Evolutionary conservation across 139 green algal species (phyloP).

Genomic region (Desmodesmus armatus): DNA sequence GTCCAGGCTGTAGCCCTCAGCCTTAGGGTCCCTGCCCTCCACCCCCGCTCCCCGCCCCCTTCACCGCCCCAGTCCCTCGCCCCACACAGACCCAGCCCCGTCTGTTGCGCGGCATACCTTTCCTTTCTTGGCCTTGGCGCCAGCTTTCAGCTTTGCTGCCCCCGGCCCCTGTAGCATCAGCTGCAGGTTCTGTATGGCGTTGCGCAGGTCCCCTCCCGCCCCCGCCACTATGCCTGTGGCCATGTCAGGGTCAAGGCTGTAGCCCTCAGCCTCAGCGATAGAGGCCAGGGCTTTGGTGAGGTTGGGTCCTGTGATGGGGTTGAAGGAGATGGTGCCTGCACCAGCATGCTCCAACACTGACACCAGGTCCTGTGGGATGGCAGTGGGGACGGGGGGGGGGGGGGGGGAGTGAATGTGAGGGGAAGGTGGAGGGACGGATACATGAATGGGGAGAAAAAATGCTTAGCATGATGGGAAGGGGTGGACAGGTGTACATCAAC

Average conservation of each 20-base stretch:
- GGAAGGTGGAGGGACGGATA: too few relatives aligned
- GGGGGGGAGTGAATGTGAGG: too few relatives aligned
- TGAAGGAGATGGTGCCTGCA: slow-evolving; percentile 72
- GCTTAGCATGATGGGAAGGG: too few relatives aligned
- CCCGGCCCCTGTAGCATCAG: slow-evolving; percentile 34
- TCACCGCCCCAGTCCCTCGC: slow-evolving; percentile 6
- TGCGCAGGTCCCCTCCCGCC: slow-evolving; percentile 59
- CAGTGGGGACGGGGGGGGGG: too few relatives aligned
- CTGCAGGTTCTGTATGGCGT: slow-evolving; percentile 61
- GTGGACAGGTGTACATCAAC: too few relatives aligned
- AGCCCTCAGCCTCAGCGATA: slow-evolving; percentile 23
- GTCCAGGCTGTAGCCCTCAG: background rate
- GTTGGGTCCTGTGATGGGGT: slow-evolving; percentile 64
- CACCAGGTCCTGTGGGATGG: slow-evolving; percentile 64
- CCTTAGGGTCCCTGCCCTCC: background rate
- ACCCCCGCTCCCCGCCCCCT: background rate
- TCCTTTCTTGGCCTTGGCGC: background rate
- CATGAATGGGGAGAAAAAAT: too few relatives aligned
- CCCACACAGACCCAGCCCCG: background rate
- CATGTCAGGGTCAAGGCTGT: background rate
- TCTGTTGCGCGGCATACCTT: too few relatives aligned
- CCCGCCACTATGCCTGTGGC: slow-evolving; percentile 51
- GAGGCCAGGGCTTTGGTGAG: slow-evolving; percentile 61
- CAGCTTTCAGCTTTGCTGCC: background rate
- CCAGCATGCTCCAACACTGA: slow-evolving; percentile 57